phyloP scores from a whole-genome alignment of 192 early-diverging fungal species.

The Umbelopsis ramanniana region DNA sequence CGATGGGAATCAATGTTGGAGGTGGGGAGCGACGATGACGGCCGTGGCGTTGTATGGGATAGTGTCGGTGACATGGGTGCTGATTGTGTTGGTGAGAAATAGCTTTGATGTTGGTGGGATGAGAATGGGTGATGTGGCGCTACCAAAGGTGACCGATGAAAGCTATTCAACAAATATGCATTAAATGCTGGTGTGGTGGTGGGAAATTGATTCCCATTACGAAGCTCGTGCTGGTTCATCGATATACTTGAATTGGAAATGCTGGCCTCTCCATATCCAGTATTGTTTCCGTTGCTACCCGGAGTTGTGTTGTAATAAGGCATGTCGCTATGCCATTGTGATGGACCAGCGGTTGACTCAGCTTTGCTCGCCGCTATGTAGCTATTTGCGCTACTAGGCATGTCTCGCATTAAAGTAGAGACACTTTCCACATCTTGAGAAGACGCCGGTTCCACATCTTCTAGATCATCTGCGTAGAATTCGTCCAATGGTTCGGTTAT shows the following conservation, averaged over 20 bases:
- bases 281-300: not conserved
- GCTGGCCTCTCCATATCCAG: not conserved
- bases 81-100: slow-evolving; percentile 23
- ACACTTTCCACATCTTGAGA: slow-evolving; percentile 21
- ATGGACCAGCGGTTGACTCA: not conserved
- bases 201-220: not conserved
- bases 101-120: not conserved
- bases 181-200: slow-evolving; percentile 30
- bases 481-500: slow-evolving; percentile 78
- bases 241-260: slow-evolving; percentile 8
- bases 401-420: not conserved
- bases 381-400: not conserved
- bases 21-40: not conserved
- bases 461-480: slow-evolving; percentile 68
- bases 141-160: slow-evolving; percentile 43
- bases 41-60: not conserved
- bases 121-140: slow-evolving; percentile 45
- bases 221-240: slow-evolving; percentile 5
- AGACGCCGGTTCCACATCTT: slow-evolving; percentile 36
- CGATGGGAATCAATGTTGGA: not conserved
- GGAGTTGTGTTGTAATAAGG: not conserved
- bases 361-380: not conserved
- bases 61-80: slow-evolving; percentile 17
- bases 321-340: not conserved
- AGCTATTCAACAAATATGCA: slow-evolving; percentile 31